These are phyloP conservation scores for Blastocystis sp. DNA, from an alignment of 352 stramenopile species.

Conservation along the genomic window DNA sequence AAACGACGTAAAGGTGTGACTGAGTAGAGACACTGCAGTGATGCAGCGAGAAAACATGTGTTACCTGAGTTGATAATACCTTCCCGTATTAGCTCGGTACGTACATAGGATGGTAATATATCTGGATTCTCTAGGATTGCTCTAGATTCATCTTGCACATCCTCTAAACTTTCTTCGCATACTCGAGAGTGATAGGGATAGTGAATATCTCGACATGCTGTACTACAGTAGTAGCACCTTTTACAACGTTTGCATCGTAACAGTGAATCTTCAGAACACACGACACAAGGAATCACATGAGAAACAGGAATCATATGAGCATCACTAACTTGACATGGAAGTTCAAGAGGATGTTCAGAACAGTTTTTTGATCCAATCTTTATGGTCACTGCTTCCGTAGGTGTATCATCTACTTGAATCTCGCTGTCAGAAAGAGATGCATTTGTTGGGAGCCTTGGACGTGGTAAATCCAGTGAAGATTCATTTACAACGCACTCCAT, in stretches of 20 bases:
- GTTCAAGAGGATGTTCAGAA: neutral
- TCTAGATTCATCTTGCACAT: neutral
- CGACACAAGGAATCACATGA: neutral
- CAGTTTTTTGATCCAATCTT: neutral
- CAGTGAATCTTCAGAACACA: conserved; percentile 2
- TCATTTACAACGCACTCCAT: neutral
- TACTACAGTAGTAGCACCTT: conserved; percentile 13
- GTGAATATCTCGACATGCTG: neutral
- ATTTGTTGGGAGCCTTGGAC: neutral
- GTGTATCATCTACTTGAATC: neutral
- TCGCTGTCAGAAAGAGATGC: neutral
- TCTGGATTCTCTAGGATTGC: neutral
- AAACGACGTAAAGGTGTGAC: conserved; percentile 1
- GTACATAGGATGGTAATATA: neutral
- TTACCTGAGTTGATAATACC: conserved; percentile 47
- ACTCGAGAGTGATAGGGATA: neutral
- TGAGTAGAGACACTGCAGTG: conserved; percentile 33
- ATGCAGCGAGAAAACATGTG: conserved; percentile 17
- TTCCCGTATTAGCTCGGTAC: neutral
- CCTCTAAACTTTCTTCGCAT: neutral
- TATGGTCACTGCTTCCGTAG: neutral
- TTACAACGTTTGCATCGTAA: conserved; percentile 26
- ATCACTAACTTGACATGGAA: neutral
- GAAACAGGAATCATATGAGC: neutral
- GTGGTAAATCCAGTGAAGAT: neutral